Evolutionary conservation across 2,329 filamentous ascomycete genomes (phyloP).

Genomic region (Onygena corvina): DNA sequence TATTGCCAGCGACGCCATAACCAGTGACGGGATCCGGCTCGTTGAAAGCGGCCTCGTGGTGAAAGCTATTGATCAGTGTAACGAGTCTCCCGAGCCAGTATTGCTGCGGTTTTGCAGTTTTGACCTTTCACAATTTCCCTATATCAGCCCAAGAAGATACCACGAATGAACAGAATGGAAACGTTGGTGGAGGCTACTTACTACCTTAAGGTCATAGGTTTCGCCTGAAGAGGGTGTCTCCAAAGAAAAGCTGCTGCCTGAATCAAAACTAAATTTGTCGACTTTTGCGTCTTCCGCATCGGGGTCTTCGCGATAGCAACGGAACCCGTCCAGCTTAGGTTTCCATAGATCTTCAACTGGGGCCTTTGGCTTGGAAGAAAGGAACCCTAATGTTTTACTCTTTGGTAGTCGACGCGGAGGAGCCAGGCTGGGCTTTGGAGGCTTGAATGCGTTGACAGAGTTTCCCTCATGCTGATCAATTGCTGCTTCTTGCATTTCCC

Average conservation of each 20-base stretch:
- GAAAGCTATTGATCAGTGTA: conserved; percentile 23
- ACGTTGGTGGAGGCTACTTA: not conserved
- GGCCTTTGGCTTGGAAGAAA: not conserved
- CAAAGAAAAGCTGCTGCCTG: not conserved
- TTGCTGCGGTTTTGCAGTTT: conserved; percentile 18
- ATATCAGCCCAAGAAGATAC: not conserved
- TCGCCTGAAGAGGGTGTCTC: not conserved
- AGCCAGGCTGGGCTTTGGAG: not conserved
- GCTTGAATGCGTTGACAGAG: not conserved
- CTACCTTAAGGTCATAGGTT: not conserved
- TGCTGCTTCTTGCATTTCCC: not conserved
- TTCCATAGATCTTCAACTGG: not conserved
- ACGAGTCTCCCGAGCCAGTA: conserved; percentile 27
- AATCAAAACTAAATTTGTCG: not conserved
- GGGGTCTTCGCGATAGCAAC: not conserved
- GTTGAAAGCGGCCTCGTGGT: conserved; percentile 25
- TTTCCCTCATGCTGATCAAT: not conserved
- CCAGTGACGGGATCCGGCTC: conserved; percentile 21
- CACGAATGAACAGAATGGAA: not conserved
- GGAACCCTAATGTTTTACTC: conserved; percentile 2
- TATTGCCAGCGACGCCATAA: conserved; percentile 13
- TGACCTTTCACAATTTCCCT: conserved; percentile 16
- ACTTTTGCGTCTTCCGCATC: not conserved
- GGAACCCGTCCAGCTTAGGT: not conserved
- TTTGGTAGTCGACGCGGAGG: not conserved